Evolutionary conservation across 2,329 filamentous ascomycete species (phyloP), one percentile per base, ranked within the genome.

Genomic region (Fusarium denticulatum): DNA sequence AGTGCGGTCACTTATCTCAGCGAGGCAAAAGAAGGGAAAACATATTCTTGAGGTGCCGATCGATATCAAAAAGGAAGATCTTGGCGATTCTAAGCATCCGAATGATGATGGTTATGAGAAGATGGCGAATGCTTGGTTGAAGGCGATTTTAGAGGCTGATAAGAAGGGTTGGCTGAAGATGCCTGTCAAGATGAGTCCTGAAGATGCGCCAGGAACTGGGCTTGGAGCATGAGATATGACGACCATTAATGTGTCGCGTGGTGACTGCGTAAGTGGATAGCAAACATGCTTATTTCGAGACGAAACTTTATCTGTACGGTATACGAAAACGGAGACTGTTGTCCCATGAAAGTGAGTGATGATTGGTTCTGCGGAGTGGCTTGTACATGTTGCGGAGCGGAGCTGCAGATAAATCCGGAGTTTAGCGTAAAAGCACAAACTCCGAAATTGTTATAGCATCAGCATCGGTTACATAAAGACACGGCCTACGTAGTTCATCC

Each of bases 81-180:
- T 74, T 2, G 55, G n/a, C 8, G 71, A 74, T 8, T 30, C 42
- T 0, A 74, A 74, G 14, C 71, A 74, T 20, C 71, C 71, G 8
- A 74, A 74, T 14, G 63, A 74, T 28, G 24, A 26, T n/a, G 71
- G 71, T 2, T 74, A 74, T 39, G 40, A 71, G 39, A 74, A 74
- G 40, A 74, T 74, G 71, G 67, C 71, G 4, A 34, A 67, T 24
- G 71, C 71, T 15, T 74, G 71, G 71, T 18, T 71, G 9, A 52
- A 71, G n/a, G 67, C 52, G 13, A 74, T 74, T 37, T 12, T 59
- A 0, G 59, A 68, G 20, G 71, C 71, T 22, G 56, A 71, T 14
- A 34, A 50, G 30, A 73, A 46, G 24, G 71, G 67, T 16, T 74
- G 71, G 71, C 8, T 74, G 40, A 59, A 74, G 59, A 60, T 16